Evolutionary conservation across 306 rosid genomes (phyloP), one percentile per base, ranked within the genome.

Genomic region (Malus sieversii): DNA sequence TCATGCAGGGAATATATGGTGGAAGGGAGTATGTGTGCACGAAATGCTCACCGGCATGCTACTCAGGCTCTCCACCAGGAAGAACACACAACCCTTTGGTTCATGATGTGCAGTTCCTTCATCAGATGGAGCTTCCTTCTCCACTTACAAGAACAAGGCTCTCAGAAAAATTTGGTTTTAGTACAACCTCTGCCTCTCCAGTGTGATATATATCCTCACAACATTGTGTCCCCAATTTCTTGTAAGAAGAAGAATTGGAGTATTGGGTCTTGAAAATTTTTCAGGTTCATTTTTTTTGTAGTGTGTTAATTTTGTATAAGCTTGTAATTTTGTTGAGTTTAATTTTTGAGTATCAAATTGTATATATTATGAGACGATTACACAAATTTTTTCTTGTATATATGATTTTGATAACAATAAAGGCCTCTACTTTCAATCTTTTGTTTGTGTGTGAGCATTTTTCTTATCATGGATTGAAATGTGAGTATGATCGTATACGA

Each of bases 1-100:
- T 51, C 18, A 10, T 64, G 46, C 74, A 68, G 61, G 76, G 48
- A 33, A 61, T 60, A 59, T 30, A 60, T 62, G 63, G 60, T 44
- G 89, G 79, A 77, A 88, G 82, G 48, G 96, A 88, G 78, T 18
- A 76, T 23, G 22, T 55, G 46, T 89, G 92, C 72, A 83, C 68
- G 5, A 80, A 80, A 55, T 87, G 97, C 64, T 80, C 87, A 42
- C 89, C 95, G 6, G 75, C 77, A 2, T 89, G 88, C 71, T 93
- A 87, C 73, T 70, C 87, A 13, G 97, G 92, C 9, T 90, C 97
- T 30, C 98, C 98, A 0, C 98, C 98, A 0, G 78, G 89, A 1
- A 84, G 98, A 83, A 83, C 97, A 61, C 88, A 81, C 71, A 91
- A 93, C 8, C 98, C 97, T 2, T 45, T 91, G 79, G 84, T 93